Conservation (phyloP, 169 alveolate genomes). For the Eimeria necatrix region DNA sequence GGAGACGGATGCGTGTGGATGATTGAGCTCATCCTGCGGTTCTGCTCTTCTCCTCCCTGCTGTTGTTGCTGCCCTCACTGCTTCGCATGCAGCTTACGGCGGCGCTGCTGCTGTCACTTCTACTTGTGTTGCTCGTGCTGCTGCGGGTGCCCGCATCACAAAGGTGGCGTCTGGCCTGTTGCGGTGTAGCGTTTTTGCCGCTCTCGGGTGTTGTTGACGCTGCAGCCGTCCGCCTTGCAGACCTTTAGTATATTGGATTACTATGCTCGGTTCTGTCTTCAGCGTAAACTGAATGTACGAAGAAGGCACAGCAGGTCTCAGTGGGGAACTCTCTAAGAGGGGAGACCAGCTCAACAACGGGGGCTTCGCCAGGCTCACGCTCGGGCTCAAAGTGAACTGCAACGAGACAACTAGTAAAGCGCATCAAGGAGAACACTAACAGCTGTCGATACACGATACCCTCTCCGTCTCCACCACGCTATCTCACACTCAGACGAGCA, state of each 20-base stretch:
- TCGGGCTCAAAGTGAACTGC: background rate
- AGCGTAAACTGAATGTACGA: background rate
- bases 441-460: slow-evolving; percentile 24
- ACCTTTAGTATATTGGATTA: background rate
- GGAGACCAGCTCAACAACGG: background rate
- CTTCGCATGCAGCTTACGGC: background rate
- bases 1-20: slow-evolving; percentile 4
- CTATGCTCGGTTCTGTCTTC: background rate
- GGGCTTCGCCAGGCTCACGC: background rate
- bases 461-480: slow-evolving; percentile 63
- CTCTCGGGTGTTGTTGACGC: background rate
- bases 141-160: background rate
- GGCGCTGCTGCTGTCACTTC: slow-evolving; percentile 4
- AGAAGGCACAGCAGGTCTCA: background rate
- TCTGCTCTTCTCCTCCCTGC: background rate
- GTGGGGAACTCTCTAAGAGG: slow-evolving; percentile 12
- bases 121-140: background rate
- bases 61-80: background rate
- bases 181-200: background rate
- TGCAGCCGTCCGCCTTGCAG: background rate
- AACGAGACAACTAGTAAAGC: background rate
- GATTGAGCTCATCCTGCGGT: slow-evolving; percentile 40
- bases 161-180: background rate
- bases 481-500: slow-evolving; percentile 58
- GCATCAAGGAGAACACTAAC: background rate